Conservation (phyloP, 2,329 filamentous ascomycete genomes). For the Colletotrichum somersetense region DNA sequence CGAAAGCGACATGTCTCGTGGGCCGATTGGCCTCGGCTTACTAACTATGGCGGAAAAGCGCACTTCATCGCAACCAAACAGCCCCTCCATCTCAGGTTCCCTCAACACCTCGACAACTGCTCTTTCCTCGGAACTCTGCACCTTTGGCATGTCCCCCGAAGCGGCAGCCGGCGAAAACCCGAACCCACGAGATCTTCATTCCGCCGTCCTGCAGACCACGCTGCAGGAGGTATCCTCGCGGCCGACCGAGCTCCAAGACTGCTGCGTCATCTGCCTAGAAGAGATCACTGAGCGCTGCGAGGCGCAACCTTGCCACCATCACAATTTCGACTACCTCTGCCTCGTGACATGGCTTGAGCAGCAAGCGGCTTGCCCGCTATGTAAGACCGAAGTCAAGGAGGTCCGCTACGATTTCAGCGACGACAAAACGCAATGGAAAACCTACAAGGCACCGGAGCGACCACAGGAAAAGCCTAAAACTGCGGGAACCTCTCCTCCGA, state of each 20-base stretch:
- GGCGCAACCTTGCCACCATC: conserved; percentile 82
- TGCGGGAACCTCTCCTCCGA: neutral
- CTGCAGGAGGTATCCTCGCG: conserved; percentile 55
- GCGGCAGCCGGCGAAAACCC: conserved; percentile 22
- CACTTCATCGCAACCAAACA: neutral
- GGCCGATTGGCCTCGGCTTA: neutral
- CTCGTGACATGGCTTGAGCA: conserved; percentile 85
- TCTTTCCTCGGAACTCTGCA: neutral
- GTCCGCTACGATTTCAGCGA: conserved; percentile 69
- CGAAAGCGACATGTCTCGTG: neutral
- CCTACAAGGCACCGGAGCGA: conserved; percentile 57
- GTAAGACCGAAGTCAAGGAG: conserved; percentile 68
- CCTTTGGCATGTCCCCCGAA: conserved; percentile 36
- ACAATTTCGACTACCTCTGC: conserved; percentile 87
- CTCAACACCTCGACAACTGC: neutral
- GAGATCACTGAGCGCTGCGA: conserved; percentile 77
- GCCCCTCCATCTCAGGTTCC: neutral
- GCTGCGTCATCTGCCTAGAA: conserved; percentile 91
- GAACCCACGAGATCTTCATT: conserved; percentile 54
- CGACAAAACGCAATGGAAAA: conserved; percentile 63
- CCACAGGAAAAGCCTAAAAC: conserved; percentile 15
- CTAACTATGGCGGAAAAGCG: neutral
- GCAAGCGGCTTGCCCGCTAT: conserved; percentile 81
- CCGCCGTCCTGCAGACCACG: conserved; percentile 59
- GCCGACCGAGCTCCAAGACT: conserved; percentile 48